Conservation (phyloP, 768 basidiomycete species). For the Tricholoma sp. region DNA sequence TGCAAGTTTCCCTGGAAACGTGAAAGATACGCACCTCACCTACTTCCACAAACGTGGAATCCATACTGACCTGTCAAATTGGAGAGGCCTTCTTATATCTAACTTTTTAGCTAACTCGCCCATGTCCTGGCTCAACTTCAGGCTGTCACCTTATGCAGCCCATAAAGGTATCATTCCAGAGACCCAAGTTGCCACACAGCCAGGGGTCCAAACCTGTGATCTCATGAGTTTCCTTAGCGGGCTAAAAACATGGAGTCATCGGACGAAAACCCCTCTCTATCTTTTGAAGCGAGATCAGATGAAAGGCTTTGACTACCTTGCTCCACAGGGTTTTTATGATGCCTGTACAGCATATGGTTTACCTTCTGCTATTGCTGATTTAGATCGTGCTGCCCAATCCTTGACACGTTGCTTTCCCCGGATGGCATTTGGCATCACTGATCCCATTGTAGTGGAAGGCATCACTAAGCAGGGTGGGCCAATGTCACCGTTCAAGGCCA, state of each 20-base stretch:
- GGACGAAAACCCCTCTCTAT: not conserved
- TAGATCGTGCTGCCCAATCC: constrained; percentile 3
- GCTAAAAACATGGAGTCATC: constrained; percentile 1
- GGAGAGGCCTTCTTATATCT: not conserved
- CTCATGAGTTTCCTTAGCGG: constrained; percentile 4
- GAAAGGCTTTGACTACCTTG: constrained; percentile 1
- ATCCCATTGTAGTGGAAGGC: not conserved
- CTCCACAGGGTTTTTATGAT: constrained; percentile 4
- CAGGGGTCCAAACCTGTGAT: constrained; percentile 2
- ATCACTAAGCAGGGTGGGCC: not conserved
- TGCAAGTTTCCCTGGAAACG: not conserved
- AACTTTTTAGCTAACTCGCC: constrained; percentile 15
- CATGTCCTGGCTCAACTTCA: constrained; percentile 13
- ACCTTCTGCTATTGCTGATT: not conserved
- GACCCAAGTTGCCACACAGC: constrained; percentile 6
- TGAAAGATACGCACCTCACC: constrained; percentile 5
- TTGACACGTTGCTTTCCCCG: not conserved
- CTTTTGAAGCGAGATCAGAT: constrained; percentile 2
- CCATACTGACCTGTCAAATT: too few relatives aligned
- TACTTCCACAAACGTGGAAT: not conserved
- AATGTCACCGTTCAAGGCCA: not conserved
- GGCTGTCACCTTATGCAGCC: not conserved
- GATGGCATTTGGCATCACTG: not conserved
- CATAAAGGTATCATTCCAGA: constrained; percentile 4
- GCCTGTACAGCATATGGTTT: constrained; percentile 2